These are phyloP conservation scores for Salisapilia sapeloensis DNA, from an alignment of 352 stramenopile genomes.

Conservation along the genomic window DNA sequence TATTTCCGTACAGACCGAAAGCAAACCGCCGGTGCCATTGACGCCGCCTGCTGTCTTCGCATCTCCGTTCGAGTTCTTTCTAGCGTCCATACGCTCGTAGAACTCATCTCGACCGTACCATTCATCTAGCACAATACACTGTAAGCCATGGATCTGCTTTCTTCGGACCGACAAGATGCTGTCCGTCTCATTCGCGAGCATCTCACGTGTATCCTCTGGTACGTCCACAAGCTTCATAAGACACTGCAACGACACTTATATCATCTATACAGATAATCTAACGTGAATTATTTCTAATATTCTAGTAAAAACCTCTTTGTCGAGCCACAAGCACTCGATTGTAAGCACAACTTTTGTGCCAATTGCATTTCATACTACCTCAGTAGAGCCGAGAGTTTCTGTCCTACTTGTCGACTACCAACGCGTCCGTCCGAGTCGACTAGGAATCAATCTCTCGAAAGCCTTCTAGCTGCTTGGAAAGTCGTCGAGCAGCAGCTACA, in stretches of 20 bases:
- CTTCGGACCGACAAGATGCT: slow-evolving; percentile 23
- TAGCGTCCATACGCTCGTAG: too few species aligned
- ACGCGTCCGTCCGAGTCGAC: slow-evolving; percentile 63
- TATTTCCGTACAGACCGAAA: too few species aligned
- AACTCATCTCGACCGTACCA: too few species aligned
- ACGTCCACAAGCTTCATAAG: slow-evolving; percentile 3
- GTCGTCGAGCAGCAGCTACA: slow-evolving; percentile 42
- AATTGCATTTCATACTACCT: slow-evolving; percentile 54
- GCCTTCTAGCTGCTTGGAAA: slow-evolving; percentile 63
- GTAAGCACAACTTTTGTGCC: slow-evolving; percentile 80
- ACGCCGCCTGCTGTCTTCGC: too few species aligned
- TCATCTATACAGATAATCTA: too few species aligned
- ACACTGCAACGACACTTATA: too few species aligned
- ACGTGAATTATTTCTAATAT: slow-evolving; percentile 1
- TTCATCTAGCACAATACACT: too few species aligned
- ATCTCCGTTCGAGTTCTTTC: too few species aligned
- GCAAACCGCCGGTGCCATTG: too few species aligned
- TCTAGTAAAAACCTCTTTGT: slow-evolving; percentile 45
- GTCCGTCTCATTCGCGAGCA: slow-evolving; percentile 68
- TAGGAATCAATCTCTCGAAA: slow-evolving; percentile 76
- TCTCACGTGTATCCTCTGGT: slow-evolving; percentile 66
- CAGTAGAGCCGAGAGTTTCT: slow-evolving; percentile 30
- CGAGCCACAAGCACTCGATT: slow-evolving; percentile 75
- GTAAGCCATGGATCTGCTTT: slow-evolving; percentile 49
- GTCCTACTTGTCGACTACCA: slow-evolving; percentile 52